Conservation (phyloP, 257 asterid species). For the Misopates orontium region DNA sequence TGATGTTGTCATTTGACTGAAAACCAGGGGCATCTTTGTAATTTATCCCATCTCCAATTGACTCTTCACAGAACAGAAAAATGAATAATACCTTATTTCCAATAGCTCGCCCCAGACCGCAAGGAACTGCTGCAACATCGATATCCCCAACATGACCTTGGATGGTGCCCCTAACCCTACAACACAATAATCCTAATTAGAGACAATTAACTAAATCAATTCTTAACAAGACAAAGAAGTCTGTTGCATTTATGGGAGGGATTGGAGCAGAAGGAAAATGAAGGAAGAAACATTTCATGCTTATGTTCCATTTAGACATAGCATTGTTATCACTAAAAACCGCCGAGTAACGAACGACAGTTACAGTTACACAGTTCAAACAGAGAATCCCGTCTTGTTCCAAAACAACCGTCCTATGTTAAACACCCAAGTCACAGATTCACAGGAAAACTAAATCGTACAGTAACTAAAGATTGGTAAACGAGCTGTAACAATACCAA, state of each 20-base stretch:
- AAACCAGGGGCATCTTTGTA: too few relatives aligned
- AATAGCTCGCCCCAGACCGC: slow-evolving; percentile 95
- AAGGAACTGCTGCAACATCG: slow-evolving; percentile 97
- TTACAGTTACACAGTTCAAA: too few relatives aligned
- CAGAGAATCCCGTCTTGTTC: too few relatives aligned
- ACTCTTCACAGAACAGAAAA: too few relatives aligned
- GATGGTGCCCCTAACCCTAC: slow-evolving; percentile 78
- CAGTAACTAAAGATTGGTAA: background rate
- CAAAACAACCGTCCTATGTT: too few relatives aligned
- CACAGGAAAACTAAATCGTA: background rate
- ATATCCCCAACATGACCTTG: slow-evolving; percentile 78
- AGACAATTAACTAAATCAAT: slow-evolving; percentile 1
- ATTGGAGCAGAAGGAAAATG: background rate
- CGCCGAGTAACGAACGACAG: background rate
- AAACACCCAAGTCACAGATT: too few relatives aligned
- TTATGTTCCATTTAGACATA: background rate
- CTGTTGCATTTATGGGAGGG: slow-evolving; percentile 2
- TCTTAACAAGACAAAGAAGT: background rate
- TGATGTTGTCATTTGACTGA: too few relatives aligned
- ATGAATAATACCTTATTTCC: slow-evolving; percentile 74
- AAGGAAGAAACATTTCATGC: too few relatives aligned
- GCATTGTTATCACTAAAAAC: slow-evolving; percentile 17
- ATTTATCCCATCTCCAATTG: too few relatives aligned
- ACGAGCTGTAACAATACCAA: slow-evolving; percentile 40
- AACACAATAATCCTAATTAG: slow-evolving; percentile 27